Evolutionary conservation across 108 stramenopile species (phyloP), one percentile per base, ranked within the genome.

Genomic region (Cyclostephanos invisitatus): DNA sequence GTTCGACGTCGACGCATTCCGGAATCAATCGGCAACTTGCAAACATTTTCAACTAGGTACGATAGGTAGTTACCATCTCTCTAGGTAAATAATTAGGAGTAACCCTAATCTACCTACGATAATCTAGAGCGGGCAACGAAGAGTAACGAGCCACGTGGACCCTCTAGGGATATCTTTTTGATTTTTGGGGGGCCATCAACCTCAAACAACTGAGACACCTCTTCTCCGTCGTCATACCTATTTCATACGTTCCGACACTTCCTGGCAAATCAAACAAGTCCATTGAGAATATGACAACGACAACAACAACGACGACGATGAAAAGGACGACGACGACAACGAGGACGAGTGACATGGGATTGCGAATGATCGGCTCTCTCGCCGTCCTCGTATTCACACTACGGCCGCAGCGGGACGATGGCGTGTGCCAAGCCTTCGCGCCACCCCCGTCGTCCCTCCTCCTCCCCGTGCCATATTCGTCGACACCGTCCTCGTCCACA

Each of bases 21-120:
- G 9, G 64, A 73, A 73, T 22, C n/a, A n/a, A 73, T 53, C 14
- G 72, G 72, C n/a, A 73, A 37, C n/a, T n/a, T n/a, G n/a, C n/a
- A n/a, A n/a, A n/a, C n/a, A n/a, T n/a, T n/a, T n/a, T n/a, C n/a
- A n/a, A n/a, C n/a, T n/a, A n/a, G n/a, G n/a, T n/a, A n/a, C n/a
- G n/a, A n/a, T n/a, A n/a, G n/a, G n/a, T n/a, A n/a, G n/a, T n/a
- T n/a, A n/a, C n/a, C n/a, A n/a, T n/a, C n/a, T n/a, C n/a, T n/a
- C n/a, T n/a, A n/a, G n/a, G n/a, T n/a, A n/a, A n/a, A n/a, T n/a
- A n/a, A n/a, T n/a, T n/a, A n/a, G n/a, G n/a, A n/a, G n/a, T n/a
- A n/a, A n/a, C n/a, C n/a, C n/a, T n/a, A n/a, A n/a, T n/a, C n/a
- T n/a, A n/a, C n/a, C n/a, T n/a, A n/a, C n/a, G n/a, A n/a, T n/a